Base-by-base conservation (phyloP, 2,329 filamentous ascomycete genomes). In the Penicillium sp. region DNA sequence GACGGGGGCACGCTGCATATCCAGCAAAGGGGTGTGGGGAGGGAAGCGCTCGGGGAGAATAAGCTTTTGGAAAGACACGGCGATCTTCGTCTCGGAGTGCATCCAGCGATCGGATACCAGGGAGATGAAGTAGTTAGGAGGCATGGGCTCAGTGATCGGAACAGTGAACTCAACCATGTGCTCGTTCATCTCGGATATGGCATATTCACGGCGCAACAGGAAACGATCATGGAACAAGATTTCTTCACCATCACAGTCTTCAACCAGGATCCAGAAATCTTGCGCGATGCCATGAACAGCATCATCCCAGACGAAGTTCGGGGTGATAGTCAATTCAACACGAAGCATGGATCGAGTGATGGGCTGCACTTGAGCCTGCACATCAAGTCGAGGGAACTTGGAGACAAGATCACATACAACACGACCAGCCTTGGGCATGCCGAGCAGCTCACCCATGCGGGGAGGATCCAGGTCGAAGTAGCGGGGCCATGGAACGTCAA, bases 381-480 rank as follows among this genome's bases (percentile, higher is more conserved):
- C 87, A 68, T 97, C 93, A 28, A 99, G 83, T 53, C 95, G 87
- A 8, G 95, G 95, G 73, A 99, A 99, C 75, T 97, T 97, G 63
- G 91, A 85, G 11, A 99, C 91, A 46, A 98, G 82, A 43, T 87
- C 86, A 73, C 93, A 97, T 6, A 98, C 93, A 55, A 89, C 86
- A 64, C 89, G 88, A 28, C 95, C 95, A 60, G 92, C 91, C 76
- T 91, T 95, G 52, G 93, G 92, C 83, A 97, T 87, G 42, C 93
- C 93, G 52, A 98, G 83, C 59, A 98, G 85, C 79, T 98, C 94
- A 48, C 93, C 93, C 93, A 98, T 97, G 16, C 93, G 89, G 2
- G 95, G 95, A 60, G 95, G 93, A 72, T 99, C 95, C 46, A 99
- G 86, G 73, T 97, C 95, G 71, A 98, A 97, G 79, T 97, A 99